Conservation (phyloP, 495 filamentous ascomycete species). For the Aspergillus cristatus region DNA sequence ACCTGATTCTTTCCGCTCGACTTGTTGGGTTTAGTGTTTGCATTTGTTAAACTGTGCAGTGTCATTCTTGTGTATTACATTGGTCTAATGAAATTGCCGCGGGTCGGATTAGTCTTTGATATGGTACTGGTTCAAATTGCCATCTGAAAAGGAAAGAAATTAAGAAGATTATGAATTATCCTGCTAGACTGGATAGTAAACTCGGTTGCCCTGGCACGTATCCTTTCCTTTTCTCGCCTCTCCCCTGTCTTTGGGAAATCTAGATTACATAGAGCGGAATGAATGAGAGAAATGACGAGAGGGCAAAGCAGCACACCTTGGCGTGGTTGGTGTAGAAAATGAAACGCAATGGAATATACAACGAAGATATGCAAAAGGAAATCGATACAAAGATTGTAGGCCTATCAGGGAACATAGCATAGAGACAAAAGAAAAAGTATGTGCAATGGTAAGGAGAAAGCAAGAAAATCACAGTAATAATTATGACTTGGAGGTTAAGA, state of each 20-base stretch:
- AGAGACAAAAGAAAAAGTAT: conserved; percentile 4
- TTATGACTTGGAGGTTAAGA: conserved; percentile 29
- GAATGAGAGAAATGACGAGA: no score
- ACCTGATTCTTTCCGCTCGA: no score
- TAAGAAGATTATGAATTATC: no score
- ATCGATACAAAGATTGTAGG: not conserved
- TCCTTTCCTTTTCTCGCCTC: not conserved
- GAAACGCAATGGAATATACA: conserved; percentile 3
- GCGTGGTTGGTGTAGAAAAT: no score
- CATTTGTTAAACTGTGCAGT: no score
- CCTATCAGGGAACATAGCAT: not conserved
- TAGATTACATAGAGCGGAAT: not conserved
- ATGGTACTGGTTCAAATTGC: no score
- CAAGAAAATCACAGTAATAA: conserved; percentile 1
- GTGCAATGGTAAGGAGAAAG: conserved; percentile 8
- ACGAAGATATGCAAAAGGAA: conserved; percentile 1
- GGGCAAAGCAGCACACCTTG: not conserved
- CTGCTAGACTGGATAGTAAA: not conserved
- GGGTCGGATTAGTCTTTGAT: no score
- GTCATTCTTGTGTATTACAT: no score
- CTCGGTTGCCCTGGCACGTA: not conserved
- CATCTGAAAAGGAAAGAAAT: not conserved
- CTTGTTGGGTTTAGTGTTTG: no score
- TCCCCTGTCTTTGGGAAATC: not conserved
- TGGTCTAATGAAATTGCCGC: no score